phyloP scores from a whole-genome alignment of 176 grass and related monocot genomes.

The Aegilops umbellulata region DNA sequence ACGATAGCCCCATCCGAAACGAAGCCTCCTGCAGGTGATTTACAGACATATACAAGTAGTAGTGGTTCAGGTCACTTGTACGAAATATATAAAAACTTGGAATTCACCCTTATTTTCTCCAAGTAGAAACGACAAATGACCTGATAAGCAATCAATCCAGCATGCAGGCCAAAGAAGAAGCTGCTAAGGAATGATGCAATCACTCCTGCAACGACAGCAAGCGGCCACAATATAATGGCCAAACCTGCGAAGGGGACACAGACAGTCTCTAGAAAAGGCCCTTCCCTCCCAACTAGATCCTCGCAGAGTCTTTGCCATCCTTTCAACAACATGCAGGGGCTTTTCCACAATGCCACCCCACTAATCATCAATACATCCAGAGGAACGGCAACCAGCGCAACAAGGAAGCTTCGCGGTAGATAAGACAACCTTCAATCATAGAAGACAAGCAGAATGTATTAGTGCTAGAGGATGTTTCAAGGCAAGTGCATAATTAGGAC shows the following conservation, averaged over 20 bases:
- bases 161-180: constrained; percentile 62
- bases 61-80: not conserved
- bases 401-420: constrained; percentile 52
- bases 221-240: constrained; percentile 78
- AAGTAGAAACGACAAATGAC: constrained; percentile 11
- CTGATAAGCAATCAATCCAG: constrained; percentile 73
- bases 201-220: constrained; percentile 64
- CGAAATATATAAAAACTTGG: not conserved
- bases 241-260: constrained; percentile 87
- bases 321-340: constrained; percentile 76
- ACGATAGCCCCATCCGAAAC: constrained; percentile 70
- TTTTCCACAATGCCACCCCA: constrained; percentile 76
- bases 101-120: not conserved
- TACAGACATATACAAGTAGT: not conserved
- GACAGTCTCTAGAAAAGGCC: constrained; percentile 81
- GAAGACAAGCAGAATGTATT: not conserved
- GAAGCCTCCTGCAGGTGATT: constrained; percentile 52
- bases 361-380: constrained; percentile 73
- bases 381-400: constrained; percentile 51
- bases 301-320: constrained; percentile 84
- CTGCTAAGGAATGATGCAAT: constrained; percentile 64
- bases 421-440: constrained; percentile 46
- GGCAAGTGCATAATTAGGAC: not conserved
- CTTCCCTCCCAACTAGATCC: constrained; percentile 85
- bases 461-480: not conserved